A percentile compares a stretch with the other conserved stretches of the same genome.
phyloP scores from a whole-genome alignment of 1,284 basidiomycete genomes.

The Leccinum cinnamomeum region DNA sequence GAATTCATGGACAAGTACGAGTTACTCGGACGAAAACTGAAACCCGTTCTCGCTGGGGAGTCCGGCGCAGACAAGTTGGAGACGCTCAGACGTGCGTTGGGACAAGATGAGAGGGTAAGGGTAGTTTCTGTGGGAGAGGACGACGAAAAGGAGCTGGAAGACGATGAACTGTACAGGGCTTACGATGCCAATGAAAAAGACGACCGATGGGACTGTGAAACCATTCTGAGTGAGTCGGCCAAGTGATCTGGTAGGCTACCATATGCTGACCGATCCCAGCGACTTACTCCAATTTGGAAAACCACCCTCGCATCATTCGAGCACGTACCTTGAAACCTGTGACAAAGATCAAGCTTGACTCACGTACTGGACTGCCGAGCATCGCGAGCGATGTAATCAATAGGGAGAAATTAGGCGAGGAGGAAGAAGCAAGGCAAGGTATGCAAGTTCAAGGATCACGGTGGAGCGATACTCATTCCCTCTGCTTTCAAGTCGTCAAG shows the following conservation, averaged over 20 bases:
- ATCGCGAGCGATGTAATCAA: constrained; percentile 36
- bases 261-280: constrained; percentile 49
- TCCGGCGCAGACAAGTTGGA: constrained; percentile 78
- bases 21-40: constrained; percentile 86
- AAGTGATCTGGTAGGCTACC: background rate
- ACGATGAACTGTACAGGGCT: constrained; percentile 53
- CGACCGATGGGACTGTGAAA: constrained; percentile 93
- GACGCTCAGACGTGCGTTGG: constrained; percentile 76
- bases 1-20: constrained; percentile 95
- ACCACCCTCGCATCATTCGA: constrained; percentile 86
- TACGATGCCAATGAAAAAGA: constrained; percentile 56
- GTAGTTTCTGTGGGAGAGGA: constrained; percentile 29
- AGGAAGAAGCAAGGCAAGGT: constrained; percentile 36
- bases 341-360: constrained; percentile 69
- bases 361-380: constrained; percentile 73
- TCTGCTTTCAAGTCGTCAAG: constrained; percentile 33
- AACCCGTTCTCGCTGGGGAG: constrained; percentile 68
- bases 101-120: constrained; percentile 57
- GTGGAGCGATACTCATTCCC: constrained; percentile 2
- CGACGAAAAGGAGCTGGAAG: constrained; percentile 45
- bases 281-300: constrained; percentile 94
- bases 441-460: constrained; percentile 1
- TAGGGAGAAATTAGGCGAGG: constrained; percentile 24
- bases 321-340: constrained; percentile 55
- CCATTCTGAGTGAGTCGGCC: constrained; percentile 79